Percentiles rank a stretch among this genome's conserved stretches.
These are phyloP conservation scores for Suillus clintonianus DNA, from an alignment of 768 basidiomycete species.

Conservation along the genomic window DNA sequence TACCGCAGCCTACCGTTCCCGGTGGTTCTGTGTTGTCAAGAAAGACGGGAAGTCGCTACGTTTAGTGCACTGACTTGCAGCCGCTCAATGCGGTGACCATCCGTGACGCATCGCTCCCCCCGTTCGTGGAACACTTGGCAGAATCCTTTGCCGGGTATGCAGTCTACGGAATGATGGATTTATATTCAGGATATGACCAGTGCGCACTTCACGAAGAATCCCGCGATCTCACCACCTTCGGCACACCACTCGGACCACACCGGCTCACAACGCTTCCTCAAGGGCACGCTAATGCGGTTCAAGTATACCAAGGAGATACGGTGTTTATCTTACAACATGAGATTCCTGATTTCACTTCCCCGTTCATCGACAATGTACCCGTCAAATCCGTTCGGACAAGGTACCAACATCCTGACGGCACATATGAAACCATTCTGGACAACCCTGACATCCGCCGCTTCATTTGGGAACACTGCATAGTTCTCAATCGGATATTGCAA, in stretches of 20 bases:
- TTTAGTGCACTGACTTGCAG: conserved; percentile 39
- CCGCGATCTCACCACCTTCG: conserved; percentile 43
- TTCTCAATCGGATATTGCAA: conserved; percentile 39
- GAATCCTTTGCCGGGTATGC: conserved; percentile 35
- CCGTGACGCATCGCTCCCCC: conserved; percentile 22
- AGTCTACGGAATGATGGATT: conserved; percentile 33
- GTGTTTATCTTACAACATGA: conserved; percentile 38
- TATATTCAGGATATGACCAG: conserved; percentile 41
- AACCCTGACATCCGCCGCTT: conserved; percentile 40
- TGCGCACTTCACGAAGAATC: conserved; percentile 28
- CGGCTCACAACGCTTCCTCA: conserved; percentile 37
- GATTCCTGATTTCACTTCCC: conserved; percentile 37
- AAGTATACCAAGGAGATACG: conserved; percentile 44
- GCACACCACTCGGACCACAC: conserved; percentile 36
- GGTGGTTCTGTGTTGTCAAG: conserved; percentile 20
- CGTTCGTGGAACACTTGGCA: conserved; percentile 25
- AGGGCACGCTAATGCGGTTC: conserved; percentile 44
- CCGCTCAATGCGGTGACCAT: conserved; percentile 41
- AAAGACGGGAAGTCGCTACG: conserved; percentile 38
- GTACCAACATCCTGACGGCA: conserved; percentile 29
- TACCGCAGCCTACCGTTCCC: conserved; percentile 4
- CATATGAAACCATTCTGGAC: conserved; percentile 35
- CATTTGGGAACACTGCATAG: conserved; percentile 40
- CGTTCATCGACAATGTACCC: conserved; percentile 43
- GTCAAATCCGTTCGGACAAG: conserved; percentile 34